A percentile compares a stretch with the other conserved stretches of the same genome.
phyloP scores from a whole-genome alignment of 805 yeast species.

The Metschnikowia picachoensis region DNA sequence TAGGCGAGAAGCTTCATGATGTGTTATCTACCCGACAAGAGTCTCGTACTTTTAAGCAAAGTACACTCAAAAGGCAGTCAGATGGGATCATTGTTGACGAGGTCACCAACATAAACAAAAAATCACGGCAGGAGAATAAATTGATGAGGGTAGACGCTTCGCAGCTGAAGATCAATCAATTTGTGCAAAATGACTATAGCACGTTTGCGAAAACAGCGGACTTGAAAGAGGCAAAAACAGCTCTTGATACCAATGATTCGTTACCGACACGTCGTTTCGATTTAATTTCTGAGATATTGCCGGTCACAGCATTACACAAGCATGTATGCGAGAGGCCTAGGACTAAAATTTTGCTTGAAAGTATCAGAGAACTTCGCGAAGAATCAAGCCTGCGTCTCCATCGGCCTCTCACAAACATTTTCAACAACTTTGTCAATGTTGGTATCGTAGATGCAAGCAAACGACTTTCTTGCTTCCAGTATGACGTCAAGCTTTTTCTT shows the following conservation, averaged over 20 bases:
- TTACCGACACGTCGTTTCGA: background rate
- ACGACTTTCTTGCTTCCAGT: conserved; percentile 79
- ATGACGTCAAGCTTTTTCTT: conserved; percentile 70
- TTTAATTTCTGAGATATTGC: background rate
- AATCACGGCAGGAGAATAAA: conserved; percentile 55
- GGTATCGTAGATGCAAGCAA: conserved; percentile 75
- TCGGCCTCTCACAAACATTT: conserved; percentile 57
- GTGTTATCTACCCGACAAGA: conserved; percentile 56
- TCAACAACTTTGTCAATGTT: conserved; percentile 67
- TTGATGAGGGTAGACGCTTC: conserved; percentile 68
- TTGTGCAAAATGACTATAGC: conserved; percentile 9
- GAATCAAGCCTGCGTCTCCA: conserved; percentile 46
- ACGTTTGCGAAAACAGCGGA: background rate
- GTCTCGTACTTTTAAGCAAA: conserved; percentile 65
- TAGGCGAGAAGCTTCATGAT: conserved; percentile 48
- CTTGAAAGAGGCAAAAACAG: background rate
- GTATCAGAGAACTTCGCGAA: conserved; percentile 53
- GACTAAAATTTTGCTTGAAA: conserved; percentile 47
- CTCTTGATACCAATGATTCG: background rate
- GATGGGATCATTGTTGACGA: conserved; percentile 8
- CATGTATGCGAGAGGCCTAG: background rate
- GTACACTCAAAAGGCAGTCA: conserved; percentile 31
- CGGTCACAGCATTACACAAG: background rate
- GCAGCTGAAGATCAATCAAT: conserved; percentile 42
- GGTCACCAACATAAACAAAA: conserved; percentile 20